A percentile compares a stretch with the other conserved stretches of the same genome.
phyloP scores from a whole-genome alignment of 1,284 basidiomycete species.

The Moniliella sp. region DNA sequence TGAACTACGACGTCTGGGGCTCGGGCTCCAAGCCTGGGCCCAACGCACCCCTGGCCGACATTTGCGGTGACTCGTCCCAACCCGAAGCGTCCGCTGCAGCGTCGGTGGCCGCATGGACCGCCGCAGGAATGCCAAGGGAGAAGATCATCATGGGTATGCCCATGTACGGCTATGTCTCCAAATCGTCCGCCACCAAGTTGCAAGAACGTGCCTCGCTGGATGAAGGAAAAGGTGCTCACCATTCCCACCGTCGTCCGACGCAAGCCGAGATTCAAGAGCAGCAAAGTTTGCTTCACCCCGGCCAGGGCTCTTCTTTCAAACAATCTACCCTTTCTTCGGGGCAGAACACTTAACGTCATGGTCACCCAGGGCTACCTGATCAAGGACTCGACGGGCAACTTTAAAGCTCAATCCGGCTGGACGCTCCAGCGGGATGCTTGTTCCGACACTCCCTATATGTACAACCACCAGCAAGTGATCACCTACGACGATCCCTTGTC shows the following conservation, averaged over 20 bases:
- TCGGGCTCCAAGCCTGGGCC: slow-evolving; percentile 9
- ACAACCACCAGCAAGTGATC: slow-evolving; percentile 10
- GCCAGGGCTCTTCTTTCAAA: background rate
- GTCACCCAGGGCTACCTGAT: slow-evolving; percentile 10
- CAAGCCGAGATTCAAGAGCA: background rate
- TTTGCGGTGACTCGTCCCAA: slow-evolving; percentile 19
- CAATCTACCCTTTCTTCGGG: background rate
- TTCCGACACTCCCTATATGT: slow-evolving; percentile 17
- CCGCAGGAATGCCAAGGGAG: slow-evolving; percentile 17
- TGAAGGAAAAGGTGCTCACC: background rate
- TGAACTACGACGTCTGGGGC: slow-evolving; percentile 29
- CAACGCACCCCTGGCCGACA: slow-evolving; percentile 20
- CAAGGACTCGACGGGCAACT: slow-evolving; percentile 4
- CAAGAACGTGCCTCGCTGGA: background rate
- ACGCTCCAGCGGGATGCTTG: slow-evolving; percentile 24
- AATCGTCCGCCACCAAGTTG: slow-evolving; percentile 4
- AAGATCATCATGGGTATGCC: slow-evolving; percentile 23
- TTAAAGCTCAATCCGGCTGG: slow-evolving; percentile 8
- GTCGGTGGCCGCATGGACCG: slow-evolving; percentile 15
- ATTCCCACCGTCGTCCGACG: background rate
- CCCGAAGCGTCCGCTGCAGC: slow-evolving; percentile 14
- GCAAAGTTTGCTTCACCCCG: no score
- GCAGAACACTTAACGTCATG: slow-evolving; percentile 2
- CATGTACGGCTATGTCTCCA: slow-evolving; percentile 17
- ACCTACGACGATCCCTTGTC: slow-evolving; percentile 22